These are phyloP conservation scores for Fusarium annulatum DNA, from an alignment of 2,329 filamentous ascomycete species.

Conservation along the genomic window DNA sequence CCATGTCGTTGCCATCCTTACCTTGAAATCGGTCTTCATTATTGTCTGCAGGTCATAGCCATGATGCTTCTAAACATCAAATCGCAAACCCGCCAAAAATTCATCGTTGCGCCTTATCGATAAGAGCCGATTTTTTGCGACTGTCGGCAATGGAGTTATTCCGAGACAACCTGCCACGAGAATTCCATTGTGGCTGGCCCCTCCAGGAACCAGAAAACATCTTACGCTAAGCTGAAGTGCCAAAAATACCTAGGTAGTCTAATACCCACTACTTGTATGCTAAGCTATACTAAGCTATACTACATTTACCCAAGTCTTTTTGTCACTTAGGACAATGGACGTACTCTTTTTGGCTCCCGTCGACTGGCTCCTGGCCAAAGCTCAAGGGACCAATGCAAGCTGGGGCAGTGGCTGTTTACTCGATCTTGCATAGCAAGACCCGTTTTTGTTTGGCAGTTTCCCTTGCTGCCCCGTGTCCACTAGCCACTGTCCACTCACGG, in stretches of 20 bases:
- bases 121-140: constrained; percentile 47
- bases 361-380: constrained; percentile 38
- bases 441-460: constrained; percentile 39
- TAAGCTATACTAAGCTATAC: accelerated
- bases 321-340: neutral
- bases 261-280: neutral
- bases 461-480: constrained; percentile 46
- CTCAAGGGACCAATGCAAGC: constrained; percentile 35
- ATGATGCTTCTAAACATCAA: constrained; percentile 46
- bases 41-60: constrained; percentile 60
- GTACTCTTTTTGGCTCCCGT: neutral
- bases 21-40: constrained; percentile 99
- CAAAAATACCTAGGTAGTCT: neutral
- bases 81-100: constrained; percentile 47
- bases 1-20: constrained; percentile 53
- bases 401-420: constrained; percentile 25
- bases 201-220: neutral
- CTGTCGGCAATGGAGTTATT: constrained; percentile 51
- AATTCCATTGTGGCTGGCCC: constrained; percentile 28
- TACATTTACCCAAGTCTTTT: neutral
- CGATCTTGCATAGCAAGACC: constrained; percentile 28
- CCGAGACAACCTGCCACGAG: constrained; percentile 34
- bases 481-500: constrained; percentile 43
- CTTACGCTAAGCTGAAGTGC: neutral
- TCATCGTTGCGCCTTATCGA: constrained; percentile 51